Conservation (phyloP, 331 rosid species). For the Stylosanthes scabra region DNA sequence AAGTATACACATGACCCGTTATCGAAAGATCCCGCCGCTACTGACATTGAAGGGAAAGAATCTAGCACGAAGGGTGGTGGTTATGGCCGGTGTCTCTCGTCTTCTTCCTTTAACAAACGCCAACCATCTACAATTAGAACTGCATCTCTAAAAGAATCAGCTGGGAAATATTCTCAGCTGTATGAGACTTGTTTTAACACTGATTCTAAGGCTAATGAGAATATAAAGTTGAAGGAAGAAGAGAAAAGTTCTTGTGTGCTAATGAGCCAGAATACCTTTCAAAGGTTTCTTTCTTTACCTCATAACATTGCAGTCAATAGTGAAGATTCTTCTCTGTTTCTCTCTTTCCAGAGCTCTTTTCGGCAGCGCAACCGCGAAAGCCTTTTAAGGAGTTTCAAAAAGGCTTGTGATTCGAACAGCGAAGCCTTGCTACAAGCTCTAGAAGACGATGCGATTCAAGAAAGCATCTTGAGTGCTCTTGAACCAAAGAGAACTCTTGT, state of each 20-base stretch:
- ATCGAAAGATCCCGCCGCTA: slow-evolving; percentile 32
- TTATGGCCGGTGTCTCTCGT: slow-evolving; percentile 24
- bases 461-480: slow-evolving; percentile 27
- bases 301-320: slow-evolving; percentile 47
- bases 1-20: slow-evolving; percentile 26
- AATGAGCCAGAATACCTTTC: slow-evolving; percentile 47
- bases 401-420: slow-evolving; percentile 34
- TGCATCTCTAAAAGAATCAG: slow-evolving; percentile 62
- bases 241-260: slow-evolving; percentile 38
- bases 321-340: slow-evolving; percentile 46
- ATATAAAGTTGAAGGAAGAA: slow-evolving; percentile 42
- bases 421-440: slow-evolving; percentile 11
- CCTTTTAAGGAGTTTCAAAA: slow-evolving; percentile 8
- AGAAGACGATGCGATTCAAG: slow-evolving; percentile 34
- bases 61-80: slow-evolving; percentile 24
- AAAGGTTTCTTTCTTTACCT: slow-evolving; percentile 73
- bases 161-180: slow-evolving; percentile 61
- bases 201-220: slow-evolving; percentile 50
- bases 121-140: slow-evolving; percentile 52
- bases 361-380: slow-evolving; percentile 40
- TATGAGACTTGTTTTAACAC: slow-evolving; percentile 56
- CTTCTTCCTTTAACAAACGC: slow-evolving; percentile 37
- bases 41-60: slow-evolving; percentile 42
- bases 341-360: slow-evolving; percentile 38
- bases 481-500: slow-evolving; percentile 26